phyloP scores from a whole-genome alignment of 2,329 filamentous ascomycete species.

The Penicillium concentricum region DNA sequence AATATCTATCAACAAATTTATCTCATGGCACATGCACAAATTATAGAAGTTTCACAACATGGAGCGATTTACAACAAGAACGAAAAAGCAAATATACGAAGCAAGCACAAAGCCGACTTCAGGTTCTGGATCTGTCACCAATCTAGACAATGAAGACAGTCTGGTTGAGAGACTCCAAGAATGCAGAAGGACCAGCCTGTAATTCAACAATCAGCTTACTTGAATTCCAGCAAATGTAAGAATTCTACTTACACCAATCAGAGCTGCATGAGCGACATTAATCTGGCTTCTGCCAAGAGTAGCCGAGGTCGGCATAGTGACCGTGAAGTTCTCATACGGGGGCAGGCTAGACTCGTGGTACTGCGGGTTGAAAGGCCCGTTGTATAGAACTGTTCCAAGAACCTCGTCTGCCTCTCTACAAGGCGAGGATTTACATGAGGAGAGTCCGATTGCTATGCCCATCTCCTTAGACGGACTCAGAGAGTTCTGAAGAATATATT shows the following conservation, averaged over 20 bases:
- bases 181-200: conserved; percentile 24
- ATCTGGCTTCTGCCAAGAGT: conserved; percentile 20
- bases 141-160: conserved; percentile 24
- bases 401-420: conserved; percentile 22
- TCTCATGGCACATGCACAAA: neutral
- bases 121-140: neutral
- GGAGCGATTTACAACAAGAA: neutral
- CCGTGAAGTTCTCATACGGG: conserved; percentile 35
- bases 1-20: neutral
- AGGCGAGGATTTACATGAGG: conserved; percentile 20
- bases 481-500: conserved; percentile 20
- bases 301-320: conserved; percentile 23
- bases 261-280: conserved; percentile 29
- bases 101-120: neutral
- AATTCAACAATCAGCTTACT: conserved; percentile 3
- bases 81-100: neutral
- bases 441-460: conserved; percentile 31
- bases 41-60: neutral
- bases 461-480: conserved; percentile 29
- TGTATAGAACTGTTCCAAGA: conserved; percentile 29
- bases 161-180: conserved; percentile 26
- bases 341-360: conserved; percentile 23
- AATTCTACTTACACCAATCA: conserved; percentile 30
- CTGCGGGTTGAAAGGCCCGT: conserved; percentile 27
- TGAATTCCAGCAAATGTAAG: neutral